Percentiles rank a stretch among this genome's conserved stretches.
These are phyloP conservation scores for Gonium pectorale DNA, from an alignment of 139 green algal species.

Conservation along the genomic window DNA sequence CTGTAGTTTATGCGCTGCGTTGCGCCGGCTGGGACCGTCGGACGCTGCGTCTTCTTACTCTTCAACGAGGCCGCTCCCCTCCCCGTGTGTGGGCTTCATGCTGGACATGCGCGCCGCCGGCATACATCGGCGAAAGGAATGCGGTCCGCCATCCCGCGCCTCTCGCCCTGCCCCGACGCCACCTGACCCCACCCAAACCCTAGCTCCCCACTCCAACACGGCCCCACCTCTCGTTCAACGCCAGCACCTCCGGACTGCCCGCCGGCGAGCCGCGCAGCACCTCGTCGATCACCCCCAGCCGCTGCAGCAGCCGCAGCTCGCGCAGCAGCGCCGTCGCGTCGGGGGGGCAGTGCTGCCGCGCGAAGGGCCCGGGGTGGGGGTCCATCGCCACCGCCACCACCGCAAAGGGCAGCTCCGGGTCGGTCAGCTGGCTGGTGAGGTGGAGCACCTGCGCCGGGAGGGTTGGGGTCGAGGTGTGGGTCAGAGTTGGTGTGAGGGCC, in stretches of 20 bases:
- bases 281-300: constrained; percentile 17
- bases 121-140: no score
- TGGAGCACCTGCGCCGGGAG: neutral
- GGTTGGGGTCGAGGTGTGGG: neutral
- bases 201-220: no score
- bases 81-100: no score
- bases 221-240: neutral
- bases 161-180: no score
- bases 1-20: no score
- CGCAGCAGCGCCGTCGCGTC: neutral
- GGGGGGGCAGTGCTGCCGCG: constrained; percentile 14
- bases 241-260: constrained; percentile 1
- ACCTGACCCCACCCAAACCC: neutral
- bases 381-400: constrained; percentile 29
- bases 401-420: neutral
- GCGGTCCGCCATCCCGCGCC: no score
- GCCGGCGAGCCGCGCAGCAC: neutral
- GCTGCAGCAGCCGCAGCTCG: neutral
- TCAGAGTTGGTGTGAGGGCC: neutral
- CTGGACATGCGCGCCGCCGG: no score
- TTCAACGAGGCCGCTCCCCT: no score
- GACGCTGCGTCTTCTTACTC: no score
- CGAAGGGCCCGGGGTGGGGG: constrained; percentile 11
- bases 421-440: neutral
- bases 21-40: no score